These are phyloP conservation scores for Diutina siamensis DNA, from an alignment of 1,139 yeast species.

Conservation along the genomic window DNA sequence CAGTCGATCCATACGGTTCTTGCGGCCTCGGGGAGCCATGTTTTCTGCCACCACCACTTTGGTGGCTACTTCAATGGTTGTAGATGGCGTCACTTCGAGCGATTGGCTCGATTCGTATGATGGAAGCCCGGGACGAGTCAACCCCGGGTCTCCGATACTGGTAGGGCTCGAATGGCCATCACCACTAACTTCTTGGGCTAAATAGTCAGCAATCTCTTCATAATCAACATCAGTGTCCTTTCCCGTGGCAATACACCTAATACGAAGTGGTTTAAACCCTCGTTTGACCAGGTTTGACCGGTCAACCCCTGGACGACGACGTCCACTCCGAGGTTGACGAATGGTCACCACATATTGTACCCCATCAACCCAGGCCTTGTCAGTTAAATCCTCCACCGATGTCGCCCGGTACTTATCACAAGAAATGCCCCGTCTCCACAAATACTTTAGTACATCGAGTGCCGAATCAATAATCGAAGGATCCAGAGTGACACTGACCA, in stretches of 20 bases:
- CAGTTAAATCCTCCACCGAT: constrained; percentile 58
- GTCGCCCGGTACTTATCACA: constrained; percentile 51
- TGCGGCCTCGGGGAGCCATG: constrained; percentile 61
- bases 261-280: constrained; percentile 58
- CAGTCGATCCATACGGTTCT: constrained; percentile 61
- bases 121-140: background rate
- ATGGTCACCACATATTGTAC: constrained; percentile 66
- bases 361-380: constrained; percentile 56
- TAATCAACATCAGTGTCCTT: constrained; percentile 62
- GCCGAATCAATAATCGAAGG: constrained; percentile 46
- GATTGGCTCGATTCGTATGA: background rate
- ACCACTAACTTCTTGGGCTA: constrained; percentile 34
- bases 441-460: constrained; percentile 42
- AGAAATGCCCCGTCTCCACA: constrained; percentile 65
- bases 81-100: background rate
- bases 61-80: constrained; percentile 34
- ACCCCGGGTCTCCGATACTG: background rate
- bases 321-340: constrained; percentile 34
- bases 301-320: constrained; percentile 9
- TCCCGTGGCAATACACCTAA: constrained; percentile 48
- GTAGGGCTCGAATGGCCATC: no score
- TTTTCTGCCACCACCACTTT: constrained; percentile 54
- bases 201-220: constrained; percentile 44
- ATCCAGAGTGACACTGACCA: constrained; percentile 57
- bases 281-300: constrained; percentile 21